Evolutionary conservation across 352 stramenopile species (phyloP), one percentile per base, ranked within the genome.

Genomic region (Peronosclerospora sorghi): DNA sequence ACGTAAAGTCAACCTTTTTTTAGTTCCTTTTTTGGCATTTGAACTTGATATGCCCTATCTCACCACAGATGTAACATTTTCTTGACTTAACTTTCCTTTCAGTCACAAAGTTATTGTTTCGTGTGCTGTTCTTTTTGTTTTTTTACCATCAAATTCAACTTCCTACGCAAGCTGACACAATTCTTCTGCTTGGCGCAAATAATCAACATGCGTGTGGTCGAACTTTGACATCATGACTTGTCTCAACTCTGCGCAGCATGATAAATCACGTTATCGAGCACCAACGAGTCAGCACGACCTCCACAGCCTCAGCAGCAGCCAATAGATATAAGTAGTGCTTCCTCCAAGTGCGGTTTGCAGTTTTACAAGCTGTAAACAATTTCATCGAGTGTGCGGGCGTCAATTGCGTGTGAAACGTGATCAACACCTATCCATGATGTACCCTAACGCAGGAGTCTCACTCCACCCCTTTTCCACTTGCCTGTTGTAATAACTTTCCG

Each of bases 381-480:
- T 35, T 8, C 21, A 40, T 48, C 2, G 17, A 13, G 3, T 23
- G 7, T 4, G 15, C 26, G 8, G 29, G 39, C 0, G 39, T 9
- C 10, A 46, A 41, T 3, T 13, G 23, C 1, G 26, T 47, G 13
- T 51, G 36, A 2, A 41, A 35, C 6, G 39, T 32, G 15, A 35
- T 27, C 0, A 44, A 6, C 17, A 44, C 26, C 13, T 15, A 19
- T 39, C 29, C 36, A 53, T 45, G 1, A 53, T 18, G 17, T 47
- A 42, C 14, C 40, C 13, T 2, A 46, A 12, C 8, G 26, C 41
- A 6, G 23, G 46, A 1, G 24, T 32, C 24, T 48, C 2, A 15
- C n/a, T n/a, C n/a, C n/a, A n/a, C n/a, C n/a, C n/a, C n/a, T n/a
- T 7, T 0, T 54, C 23, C 0, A 54, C 45, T 8, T 54, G 46